Conservation (phyloP, 257 asterid genomes). For the Handroanthus guayacan region DNA sequence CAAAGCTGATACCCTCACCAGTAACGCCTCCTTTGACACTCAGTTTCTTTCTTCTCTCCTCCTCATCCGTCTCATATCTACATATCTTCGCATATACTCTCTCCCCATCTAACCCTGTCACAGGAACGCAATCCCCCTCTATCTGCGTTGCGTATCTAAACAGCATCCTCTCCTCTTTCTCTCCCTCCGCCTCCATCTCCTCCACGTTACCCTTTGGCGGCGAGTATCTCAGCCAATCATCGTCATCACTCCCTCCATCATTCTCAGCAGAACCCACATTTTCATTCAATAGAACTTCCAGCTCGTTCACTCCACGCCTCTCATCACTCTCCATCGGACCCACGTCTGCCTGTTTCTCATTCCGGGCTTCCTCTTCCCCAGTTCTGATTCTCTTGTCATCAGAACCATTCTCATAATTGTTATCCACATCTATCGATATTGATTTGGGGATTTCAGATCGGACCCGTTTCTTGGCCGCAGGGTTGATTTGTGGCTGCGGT, state of each 20-base stretch:
- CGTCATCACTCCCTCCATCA: constrained; percentile 44
- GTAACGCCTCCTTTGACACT: constrained; percentile 43
- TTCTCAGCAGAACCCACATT: constrained; percentile 27
- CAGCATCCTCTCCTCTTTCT: constrained; percentile 58
- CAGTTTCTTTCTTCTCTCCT: constrained; percentile 53
- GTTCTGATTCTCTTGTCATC: constrained; percentile 44
- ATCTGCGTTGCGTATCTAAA: constrained; percentile 77
- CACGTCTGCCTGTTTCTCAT: constrained; percentile 25
- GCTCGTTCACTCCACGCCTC: constrained; percentile 26
- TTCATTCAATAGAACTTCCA: constrained; percentile 19
- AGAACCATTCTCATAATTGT: background rate
- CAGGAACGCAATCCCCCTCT: constrained; percentile 86
- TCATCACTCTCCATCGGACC: constrained; percentile 35
- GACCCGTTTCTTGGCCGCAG: constrained; percentile 57
- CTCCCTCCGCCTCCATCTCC: constrained; percentile 61
- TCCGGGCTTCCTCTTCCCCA: constrained; percentile 35
- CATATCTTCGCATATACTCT: constrained; percentile 89
- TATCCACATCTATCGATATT: constrained; percentile 12
- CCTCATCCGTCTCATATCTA: constrained; percentile 49
- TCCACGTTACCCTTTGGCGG: constrained; percentile 50
- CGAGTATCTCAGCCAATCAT: constrained; percentile 65
- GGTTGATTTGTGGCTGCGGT: constrained; percentile 38
- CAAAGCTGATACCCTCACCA: constrained; percentile 48
- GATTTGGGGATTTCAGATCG: constrained; percentile 44
- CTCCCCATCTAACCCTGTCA: constrained; percentile 94